Conservation (phyloP, 1,284 basidiomycete species). For the Ganoderma multipileum region DNA sequence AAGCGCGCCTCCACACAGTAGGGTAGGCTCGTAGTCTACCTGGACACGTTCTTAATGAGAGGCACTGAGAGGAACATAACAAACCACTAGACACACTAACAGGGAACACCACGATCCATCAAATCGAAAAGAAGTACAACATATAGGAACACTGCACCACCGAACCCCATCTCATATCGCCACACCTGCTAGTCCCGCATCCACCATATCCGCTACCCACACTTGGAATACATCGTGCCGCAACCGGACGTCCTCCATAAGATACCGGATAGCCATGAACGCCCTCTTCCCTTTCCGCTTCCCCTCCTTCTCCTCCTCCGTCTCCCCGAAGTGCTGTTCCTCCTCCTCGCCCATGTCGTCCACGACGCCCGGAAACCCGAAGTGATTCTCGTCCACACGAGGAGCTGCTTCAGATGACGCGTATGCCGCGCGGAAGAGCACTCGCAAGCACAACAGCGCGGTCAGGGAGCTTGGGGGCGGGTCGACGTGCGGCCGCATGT, state of each 20-base stretch:
- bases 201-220: slow-evolving; percentile 83
- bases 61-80: too few relatives aligned
- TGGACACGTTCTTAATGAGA: too few relatives aligned
- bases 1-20: not conserved
- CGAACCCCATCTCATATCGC: slow-evolving; percentile 15
- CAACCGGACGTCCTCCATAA: slow-evolving; percentile 72
- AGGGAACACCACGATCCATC: too few relatives aligned
- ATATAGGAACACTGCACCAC: not conserved
- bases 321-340: slow-evolving; percentile 42
- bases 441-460: slow-evolving; percentile 75
- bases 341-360: slow-evolving; percentile 68
- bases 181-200: slow-evolving; percentile 51
- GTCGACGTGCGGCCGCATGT: slow-evolving; percentile 61
- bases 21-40: too few relatives aligned
- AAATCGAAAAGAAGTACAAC: not conserved
- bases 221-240: slow-evolving; percentile 73
- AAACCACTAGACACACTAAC: too few relatives aligned
- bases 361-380: slow-evolving; percentile 80
- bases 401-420: slow-evolving; percentile 74
- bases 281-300: slow-evolving; percentile 72
- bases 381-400: slow-evolving; percentile 77
- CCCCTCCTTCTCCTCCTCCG: slow-evolving; percentile 65
- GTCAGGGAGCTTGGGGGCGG: slow-evolving; percentile 78
- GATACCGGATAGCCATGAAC: slow-evolving; percentile 63
- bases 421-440: slow-evolving; percentile 78